Evolutionary conservation across 257 asterid genomes (phyloP), one percentile per base, ranked within the genome.

Genomic region (Datura wrightii): DNA sequence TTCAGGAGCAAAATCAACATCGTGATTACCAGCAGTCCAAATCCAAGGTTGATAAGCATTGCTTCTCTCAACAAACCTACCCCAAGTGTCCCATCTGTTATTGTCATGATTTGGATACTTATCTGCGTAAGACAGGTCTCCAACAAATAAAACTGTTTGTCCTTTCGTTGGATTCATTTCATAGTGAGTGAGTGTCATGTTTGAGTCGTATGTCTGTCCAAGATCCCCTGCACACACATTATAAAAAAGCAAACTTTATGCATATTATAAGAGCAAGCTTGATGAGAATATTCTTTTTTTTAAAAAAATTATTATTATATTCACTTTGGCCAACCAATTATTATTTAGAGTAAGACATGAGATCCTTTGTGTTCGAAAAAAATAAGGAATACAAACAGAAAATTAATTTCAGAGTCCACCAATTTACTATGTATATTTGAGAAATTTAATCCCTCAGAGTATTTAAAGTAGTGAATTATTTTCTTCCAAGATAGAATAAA

Each of bases 11-110:
- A 86, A 95, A 88, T 93, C 97, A 2, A 95, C 65, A 85, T 95
- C 99, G n/a, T 94, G 99, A 79, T 95, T 94, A 44, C 97, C 99
- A 0, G 91, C 91, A 0, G 95, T 90, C 98, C 97, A 95, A 86
- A 94, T 92, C 98, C 98, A 95, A 50, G 99, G 95, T 67, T 95
- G 94, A 89, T 95, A 93, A 37, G 98, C 98, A 79, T 79, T 89
- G 36, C 93, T 92, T 87, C 97, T 91, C 85, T 95, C 99, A 10
- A 89, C 90, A 82, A 94, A 94, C 83, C 99, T 92, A 31, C 84
- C 98, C 98, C 99, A 95, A 3, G 95, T 89, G 86, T 95, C 99
- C 98, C 97, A 95, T 87, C 97, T 91, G 13, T 85, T 92, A 62
- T 94, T 94, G 90, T 93, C 94, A 55, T 94, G 94, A 85, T 90